phyloP scores from a whole-genome alignment of 1,284 basidiomycete species.

The Pterulicium gracile region DNA sequence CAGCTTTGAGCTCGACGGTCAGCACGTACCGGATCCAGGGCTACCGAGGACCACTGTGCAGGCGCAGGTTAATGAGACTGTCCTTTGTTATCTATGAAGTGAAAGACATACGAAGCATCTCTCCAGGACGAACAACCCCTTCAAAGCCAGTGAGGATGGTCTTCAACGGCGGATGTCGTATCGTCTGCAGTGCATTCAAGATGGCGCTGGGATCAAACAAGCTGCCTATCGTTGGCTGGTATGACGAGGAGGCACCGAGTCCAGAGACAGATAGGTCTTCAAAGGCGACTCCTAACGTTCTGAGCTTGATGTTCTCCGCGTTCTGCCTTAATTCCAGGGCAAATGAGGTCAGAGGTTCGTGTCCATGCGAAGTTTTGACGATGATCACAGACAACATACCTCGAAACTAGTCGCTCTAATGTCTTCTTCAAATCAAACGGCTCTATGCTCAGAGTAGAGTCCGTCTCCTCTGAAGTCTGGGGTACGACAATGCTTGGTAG shows the following conservation, averaged over 20 bases:
- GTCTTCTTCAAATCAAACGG: slow-evolving; percentile 37
- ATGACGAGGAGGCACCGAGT: slow-evolving; percentile 28
- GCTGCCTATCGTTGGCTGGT: slow-evolving; percentile 32
- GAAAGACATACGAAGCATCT: slow-evolving; percentile 36
- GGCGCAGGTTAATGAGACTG: slow-evolving; percentile 2
- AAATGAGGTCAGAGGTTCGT: background rate
- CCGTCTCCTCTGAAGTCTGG: slow-evolving; percentile 12
- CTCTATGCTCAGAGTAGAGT: slow-evolving; percentile 18
- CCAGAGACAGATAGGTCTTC: slow-evolving; percentile 37
- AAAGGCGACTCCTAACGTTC: slow-evolving; percentile 41
- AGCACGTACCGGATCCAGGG: slow-evolving; percentile 38
- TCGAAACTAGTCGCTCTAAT: slow-evolving; percentile 24
- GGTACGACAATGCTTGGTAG: slow-evolving; percentile 6
- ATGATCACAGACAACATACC: slow-evolving; percentile 19
- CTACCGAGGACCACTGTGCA: slow-evolving; percentile 41
- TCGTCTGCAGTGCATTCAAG: slow-evolving; percentile 18
- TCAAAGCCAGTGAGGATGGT: slow-evolving; percentile 38
- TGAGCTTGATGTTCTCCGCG: slow-evolving; percentile 28
- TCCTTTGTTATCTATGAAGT: too few species aligned
- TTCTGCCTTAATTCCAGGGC: slow-evolving; percentile 23
- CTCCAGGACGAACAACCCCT: slow-evolving; percentile 40
- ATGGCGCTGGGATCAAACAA: slow-evolving; percentile 27
- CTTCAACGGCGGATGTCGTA: slow-evolving; percentile 29
- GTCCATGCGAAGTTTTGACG: background rate
- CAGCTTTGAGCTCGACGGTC: too few species aligned